Percentiles rank a stretch among this genome's conserved stretches.
Conservation (phyloP, 2,329 filamentous ascomycete genomes). For the Talaromyces amestolkiae region DNA sequence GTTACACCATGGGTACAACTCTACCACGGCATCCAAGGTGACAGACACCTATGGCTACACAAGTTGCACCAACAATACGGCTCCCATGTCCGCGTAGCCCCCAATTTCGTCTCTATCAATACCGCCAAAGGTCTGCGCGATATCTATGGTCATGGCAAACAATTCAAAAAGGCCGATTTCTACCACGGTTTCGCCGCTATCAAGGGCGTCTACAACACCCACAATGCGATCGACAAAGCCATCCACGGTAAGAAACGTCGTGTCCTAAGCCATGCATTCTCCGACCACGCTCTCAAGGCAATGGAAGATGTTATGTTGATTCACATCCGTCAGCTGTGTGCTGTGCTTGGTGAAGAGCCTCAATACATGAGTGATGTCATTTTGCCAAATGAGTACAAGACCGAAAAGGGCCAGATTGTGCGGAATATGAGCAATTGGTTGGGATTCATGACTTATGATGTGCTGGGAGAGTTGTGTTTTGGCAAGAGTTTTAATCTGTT, state of each 20-base stretch:
- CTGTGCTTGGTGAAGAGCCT: slow-evolving; percentile 26
- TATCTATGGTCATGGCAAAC: slow-evolving; percentile 43
- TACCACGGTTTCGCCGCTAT: slow-evolving; percentile 72
- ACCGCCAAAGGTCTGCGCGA: slow-evolving; percentile 57
- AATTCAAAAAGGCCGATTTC: slow-evolving; percentile 62
- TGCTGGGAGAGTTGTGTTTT: slow-evolving; percentile 53
- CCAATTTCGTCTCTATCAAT: slow-evolving; percentile 76
- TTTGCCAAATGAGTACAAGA: slow-evolving; percentile 17
- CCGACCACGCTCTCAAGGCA: slow-evolving; percentile 62
- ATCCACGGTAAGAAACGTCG: slow-evolving; percentile 69
- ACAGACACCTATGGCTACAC: slow-evolving; percentile 71
- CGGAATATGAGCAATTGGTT: slow-evolving; percentile 40
- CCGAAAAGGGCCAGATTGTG: slow-evolving; percentile 27
- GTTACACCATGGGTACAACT: slow-evolving; percentile 56
- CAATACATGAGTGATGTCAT: slow-evolving; percentile 17
- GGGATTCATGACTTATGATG: slow-evolving; percentile 50
- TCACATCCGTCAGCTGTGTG: slow-evolving; percentile 66
- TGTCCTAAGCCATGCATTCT: slow-evolving; percentile 70
- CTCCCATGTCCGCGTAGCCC: slow-evolving; percentile 68
- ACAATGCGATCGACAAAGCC: slow-evolving; percentile 67
- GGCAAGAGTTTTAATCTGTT: slow-evolving; percentile 54
- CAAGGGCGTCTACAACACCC: slow-evolving; percentile 63
- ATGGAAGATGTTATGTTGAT: slow-evolving; percentile 66
- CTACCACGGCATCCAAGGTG: slow-evolving; percentile 72
- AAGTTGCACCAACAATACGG: slow-evolving; percentile 70